A percentile compares a stretch with the other conserved stretches of the same genome.
Conservation (phyloP, 2,329 filamentous ascomycete species). For the Ophiostoma sp. region DNA sequence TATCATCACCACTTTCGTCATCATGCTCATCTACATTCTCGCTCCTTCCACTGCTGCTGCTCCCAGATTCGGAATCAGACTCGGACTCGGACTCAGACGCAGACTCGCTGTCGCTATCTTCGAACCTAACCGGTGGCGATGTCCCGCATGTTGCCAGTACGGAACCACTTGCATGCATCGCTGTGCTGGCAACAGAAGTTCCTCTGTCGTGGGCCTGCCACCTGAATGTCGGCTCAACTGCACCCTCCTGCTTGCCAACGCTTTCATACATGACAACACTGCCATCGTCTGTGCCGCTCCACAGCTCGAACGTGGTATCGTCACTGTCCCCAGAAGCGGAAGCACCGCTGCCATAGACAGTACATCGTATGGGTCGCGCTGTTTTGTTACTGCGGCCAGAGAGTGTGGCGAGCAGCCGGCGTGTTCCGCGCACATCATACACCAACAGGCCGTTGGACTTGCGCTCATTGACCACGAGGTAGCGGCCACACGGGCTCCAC, state of each 20-base stretch:
- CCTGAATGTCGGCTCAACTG: slow-evolving; percentile 42
- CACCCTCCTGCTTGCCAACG: slow-evolving; percentile 45
- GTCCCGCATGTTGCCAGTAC: slow-evolving; percentile 54
- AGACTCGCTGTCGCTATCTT: neutral
- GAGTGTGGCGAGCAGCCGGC: slow-evolving; percentile 51
- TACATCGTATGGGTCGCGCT: slow-evolving; percentile 52
- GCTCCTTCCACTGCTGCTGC: slow-evolving; percentile 11
- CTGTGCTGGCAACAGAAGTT: slow-evolving; percentile 41
- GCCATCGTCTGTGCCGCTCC: slow-evolving; percentile 54
- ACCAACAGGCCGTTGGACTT: slow-evolving; percentile 51
- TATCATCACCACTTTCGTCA: neutral
- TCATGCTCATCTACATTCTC: slow-evolving; percentile 16
- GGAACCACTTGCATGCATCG: slow-evolving; percentile 50
- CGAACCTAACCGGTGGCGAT: slow-evolving; percentile 36
- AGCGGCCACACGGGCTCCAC: slow-evolving; percentile 60
- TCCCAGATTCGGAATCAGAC: neutral
- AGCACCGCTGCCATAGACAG: slow-evolving; percentile 43
- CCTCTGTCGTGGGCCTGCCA: slow-evolving; percentile 46
- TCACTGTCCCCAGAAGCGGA: slow-evolving; percentile 15
- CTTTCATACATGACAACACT: slow-evolving; percentile 54
- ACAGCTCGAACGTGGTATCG: slow-evolving; percentile 49
- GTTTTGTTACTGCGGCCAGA: slow-evolving; percentile 45
- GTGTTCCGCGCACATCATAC: slow-evolving; percentile 57
- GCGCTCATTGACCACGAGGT: slow-evolving; percentile 58
- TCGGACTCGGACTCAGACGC: neutral